These are phyloP conservation scores for Acrodontium crateriforme DNA, from an alignment of 2,329 filamentous ascomycete species.

Conservation along the genomic window DNA sequence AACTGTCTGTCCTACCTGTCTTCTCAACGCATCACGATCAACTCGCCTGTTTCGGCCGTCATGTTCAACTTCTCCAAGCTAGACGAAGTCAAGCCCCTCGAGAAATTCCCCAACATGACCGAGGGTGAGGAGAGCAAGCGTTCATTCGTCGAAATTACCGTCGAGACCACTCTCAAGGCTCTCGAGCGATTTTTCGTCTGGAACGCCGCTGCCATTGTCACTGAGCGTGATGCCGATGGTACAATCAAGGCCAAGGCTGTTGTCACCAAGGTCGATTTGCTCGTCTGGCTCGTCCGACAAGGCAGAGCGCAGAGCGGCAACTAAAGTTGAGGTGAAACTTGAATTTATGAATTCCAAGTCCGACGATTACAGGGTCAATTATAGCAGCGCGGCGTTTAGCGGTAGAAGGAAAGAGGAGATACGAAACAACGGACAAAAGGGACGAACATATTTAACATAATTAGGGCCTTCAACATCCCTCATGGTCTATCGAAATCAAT, in stretches of 20 bases:
- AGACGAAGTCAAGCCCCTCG: constrained; percentile 82
- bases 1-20: constrained; percentile 88
- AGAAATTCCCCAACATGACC: constrained; percentile 44
- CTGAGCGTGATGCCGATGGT: constrained; percentile 51
- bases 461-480: no score
- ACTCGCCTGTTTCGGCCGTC: constrained; percentile 65
- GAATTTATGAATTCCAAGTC: no score
- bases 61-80: constrained; percentile 95
- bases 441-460: no score
- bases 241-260: constrained; percentile 70
- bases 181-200: constrained; percentile 93
- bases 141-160: constrained; percentile 86
- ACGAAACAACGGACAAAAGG: no score
- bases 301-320: constrained; percentile 13
- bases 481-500: no score
- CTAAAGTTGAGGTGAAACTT: no score
- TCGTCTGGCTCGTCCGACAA: constrained; percentile 79
- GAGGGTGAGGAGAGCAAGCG: constrained; percentile 32
- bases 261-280: constrained; percentile 89
- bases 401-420: no score
- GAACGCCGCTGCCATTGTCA: constrained; percentile 93
- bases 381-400: no score
- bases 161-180: constrained; percentile 69
- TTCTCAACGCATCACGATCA: constrained; percentile 60
- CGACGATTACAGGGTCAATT: no score